phyloP scores from a whole-genome alignment of 768 basidiomycete species.

The Candolleomyces efflorescens region DNA sequence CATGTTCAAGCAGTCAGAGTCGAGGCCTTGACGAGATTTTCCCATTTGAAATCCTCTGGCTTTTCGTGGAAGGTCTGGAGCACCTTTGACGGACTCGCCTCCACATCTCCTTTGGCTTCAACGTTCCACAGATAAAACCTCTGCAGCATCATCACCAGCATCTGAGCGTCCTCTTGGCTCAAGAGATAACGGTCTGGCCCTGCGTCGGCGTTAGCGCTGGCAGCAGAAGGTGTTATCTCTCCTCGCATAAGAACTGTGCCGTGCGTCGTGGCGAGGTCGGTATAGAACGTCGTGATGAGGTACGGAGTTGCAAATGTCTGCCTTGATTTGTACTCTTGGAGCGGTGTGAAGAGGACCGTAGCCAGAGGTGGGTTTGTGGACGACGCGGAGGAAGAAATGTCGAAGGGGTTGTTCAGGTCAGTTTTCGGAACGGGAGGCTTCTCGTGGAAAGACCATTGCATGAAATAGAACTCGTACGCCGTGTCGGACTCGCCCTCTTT shows the following conservation, averaged over 20 bases:
- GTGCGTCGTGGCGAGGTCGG: conserved; percentile 79
- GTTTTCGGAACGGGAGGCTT: conserved; percentile 54
- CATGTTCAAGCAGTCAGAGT: not conserved
- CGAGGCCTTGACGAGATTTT: conserved; percentile 60
- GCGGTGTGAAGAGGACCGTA: conserved; percentile 87
- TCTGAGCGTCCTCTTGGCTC: conserved; percentile 77
- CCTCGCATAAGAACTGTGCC: conserved; percentile 84
- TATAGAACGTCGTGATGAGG: conserved; percentile 86
- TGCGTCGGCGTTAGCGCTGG: conserved; percentile 23
- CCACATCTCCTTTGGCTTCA: conserved; percentile 16
- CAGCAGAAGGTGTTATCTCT: conserved; percentile 75
- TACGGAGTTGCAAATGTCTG: conserved; percentile 86
- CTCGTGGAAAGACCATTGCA: conserved; percentile 89
- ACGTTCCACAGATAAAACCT: conserved; percentile 75
- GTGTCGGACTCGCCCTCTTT: conserved; percentile 29
- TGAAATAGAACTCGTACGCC: conserved; percentile 76
- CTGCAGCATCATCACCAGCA: conserved; percentile 77
- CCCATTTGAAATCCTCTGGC: conserved; percentile 79
- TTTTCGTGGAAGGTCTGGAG: conserved; percentile 73
- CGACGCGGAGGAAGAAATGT: conserved; percentile 25
- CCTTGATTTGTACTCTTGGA: conserved; percentile 89
- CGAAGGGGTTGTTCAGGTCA: conserved; percentile 42
- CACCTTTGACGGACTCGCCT: conserved; percentile 43
- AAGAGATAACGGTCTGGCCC: conserved; percentile 51
- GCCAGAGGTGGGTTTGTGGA: conserved; percentile 48